Conservation (phyloP, 2,329 filamentous ascomycete species). For the Cladosporium sp. region DNA sequence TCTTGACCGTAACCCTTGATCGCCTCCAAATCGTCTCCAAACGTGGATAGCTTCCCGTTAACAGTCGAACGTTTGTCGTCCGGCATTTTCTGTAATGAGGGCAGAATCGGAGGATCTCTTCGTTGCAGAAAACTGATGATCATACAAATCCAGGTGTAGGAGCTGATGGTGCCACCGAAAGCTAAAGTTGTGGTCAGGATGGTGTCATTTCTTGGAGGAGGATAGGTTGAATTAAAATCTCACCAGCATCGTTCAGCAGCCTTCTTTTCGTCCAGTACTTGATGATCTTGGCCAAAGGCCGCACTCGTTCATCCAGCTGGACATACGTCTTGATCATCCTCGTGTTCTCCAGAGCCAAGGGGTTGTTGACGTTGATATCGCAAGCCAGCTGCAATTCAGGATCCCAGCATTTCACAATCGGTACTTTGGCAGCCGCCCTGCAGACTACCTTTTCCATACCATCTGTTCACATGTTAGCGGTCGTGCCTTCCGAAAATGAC, state of each 20-base stretch:
- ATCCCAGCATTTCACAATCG: constrained; percentile 98
- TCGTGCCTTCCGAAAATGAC: background rate
- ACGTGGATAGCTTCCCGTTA: constrained; percentile 65
- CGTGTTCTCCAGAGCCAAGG: constrained; percentile 88
- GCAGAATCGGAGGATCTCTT: constrained; percentile 74
- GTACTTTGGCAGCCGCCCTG: constrained; percentile 89
- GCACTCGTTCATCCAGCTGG: constrained; percentile 81
- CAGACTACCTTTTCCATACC: constrained; percentile 97
- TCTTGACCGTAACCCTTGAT: constrained; percentile 66
- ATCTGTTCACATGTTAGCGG: constrained; percentile 50
- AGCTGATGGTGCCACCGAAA: constrained; percentile 89
- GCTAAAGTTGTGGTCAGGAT: constrained; percentile 46
- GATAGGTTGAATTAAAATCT: constrained; percentile 28
- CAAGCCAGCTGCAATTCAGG: constrained; percentile 82
- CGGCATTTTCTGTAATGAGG: constrained; percentile 70
- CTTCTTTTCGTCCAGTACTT: constrained; percentile 95
- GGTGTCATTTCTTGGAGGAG: background rate
- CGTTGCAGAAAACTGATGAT: constrained; percentile 95
- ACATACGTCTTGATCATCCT: constrained; percentile 98
- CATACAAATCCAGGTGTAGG: constrained; percentile 98
- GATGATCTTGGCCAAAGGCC: constrained; percentile 90
- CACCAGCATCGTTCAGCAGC: constrained; percentile 93
- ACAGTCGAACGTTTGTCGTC: constrained; percentile 55
- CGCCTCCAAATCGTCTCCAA: constrained; percentile 77
- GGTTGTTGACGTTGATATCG: constrained; percentile 99